Conservation (phyloP, 352 stramenopile genomes). For the Phytophthora sansomeana region DNA sequence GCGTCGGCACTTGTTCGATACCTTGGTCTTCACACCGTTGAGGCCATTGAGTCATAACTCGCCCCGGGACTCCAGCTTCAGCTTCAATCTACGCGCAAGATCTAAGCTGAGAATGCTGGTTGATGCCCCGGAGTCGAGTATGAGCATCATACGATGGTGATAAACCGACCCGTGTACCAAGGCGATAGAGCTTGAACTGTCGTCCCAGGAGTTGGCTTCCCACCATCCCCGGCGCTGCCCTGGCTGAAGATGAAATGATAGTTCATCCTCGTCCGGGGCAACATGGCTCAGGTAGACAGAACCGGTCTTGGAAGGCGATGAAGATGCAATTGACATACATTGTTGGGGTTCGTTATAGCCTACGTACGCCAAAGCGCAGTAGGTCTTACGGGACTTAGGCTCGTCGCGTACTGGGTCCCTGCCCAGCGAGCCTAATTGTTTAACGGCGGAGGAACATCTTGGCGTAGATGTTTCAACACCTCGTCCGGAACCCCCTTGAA, state of each 20-base stretch:
- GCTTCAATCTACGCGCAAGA: constrained; percentile 35
- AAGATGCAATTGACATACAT: too few relatives aligned
- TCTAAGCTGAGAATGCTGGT: constrained; percentile 39
- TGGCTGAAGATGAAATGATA: too few relatives aligned
- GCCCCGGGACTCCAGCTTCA: constrained; percentile 14
- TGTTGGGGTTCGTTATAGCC: too few relatives aligned
- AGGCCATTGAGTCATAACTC: constrained; percentile 9
- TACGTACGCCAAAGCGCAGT: too few relatives aligned
- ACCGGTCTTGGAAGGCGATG: constrained; percentile 4
- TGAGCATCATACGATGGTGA: constrained; percentile 11
- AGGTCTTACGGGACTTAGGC: too few relatives aligned
- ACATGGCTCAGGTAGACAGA: background rate
- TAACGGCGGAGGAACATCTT: constrained; percentile 1
- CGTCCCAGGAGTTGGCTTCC: constrained; percentile 11
- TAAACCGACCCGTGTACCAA: constrained; percentile 21
- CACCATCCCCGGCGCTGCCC: constrained; percentile 4
- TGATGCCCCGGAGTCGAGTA: constrained; percentile 34
- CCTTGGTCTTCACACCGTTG: constrained; percentile 7
- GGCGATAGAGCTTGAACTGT: background rate
- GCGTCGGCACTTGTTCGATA: constrained; percentile 22
- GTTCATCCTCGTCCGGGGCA: constrained; percentile 2
- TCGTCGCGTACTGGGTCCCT: too few relatives aligned
- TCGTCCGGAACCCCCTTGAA: background rate
- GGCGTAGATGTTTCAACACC: background rate
- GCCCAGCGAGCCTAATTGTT: constrained; percentile 27